Conservation (phyloP, 768 basidiomycete species). For the Bullera alba region DNA sequence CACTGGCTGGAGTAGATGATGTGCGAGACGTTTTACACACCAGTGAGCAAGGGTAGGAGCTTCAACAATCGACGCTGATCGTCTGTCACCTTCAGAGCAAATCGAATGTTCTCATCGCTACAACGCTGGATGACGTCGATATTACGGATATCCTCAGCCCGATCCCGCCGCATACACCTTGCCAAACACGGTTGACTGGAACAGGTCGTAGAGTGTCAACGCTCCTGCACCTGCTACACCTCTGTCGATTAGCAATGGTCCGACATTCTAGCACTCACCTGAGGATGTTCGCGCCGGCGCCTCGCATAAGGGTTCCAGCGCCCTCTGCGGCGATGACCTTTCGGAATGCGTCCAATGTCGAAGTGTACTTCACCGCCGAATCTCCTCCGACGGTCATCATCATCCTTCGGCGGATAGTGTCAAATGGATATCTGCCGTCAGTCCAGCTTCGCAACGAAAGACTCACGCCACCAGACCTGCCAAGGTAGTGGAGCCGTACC, state of each 20-base stretch:
- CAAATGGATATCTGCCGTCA: conserved; percentile 49
- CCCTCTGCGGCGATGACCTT: conserved; percentile 51
- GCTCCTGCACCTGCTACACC: conserved; percentile 10
- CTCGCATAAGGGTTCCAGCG: conserved; percentile 44
- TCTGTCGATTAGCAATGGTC: not conserved
- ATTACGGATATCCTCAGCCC: no score
- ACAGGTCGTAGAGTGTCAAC: conserved; percentile 12
- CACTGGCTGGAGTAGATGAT: no score
- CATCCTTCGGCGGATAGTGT: conserved; percentile 52
- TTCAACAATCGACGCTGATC: no score
- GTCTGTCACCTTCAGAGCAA: no score
- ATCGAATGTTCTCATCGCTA: no score
- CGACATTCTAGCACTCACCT: conserved; percentile 3
- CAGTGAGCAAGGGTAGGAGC: no score
- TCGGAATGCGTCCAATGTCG: conserved; percentile 48
- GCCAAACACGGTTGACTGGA: conserved; percentile 9
- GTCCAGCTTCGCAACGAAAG: not conserved
- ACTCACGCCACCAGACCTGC: not conserved
- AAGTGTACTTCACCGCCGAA: conserved; percentile 49
- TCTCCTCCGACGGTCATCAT: conserved; percentile 48
- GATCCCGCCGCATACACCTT: conserved; percentile 11
- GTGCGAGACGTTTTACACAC: no score
- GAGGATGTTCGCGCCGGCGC: conserved; percentile 20
- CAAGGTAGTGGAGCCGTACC: conserved; percentile 50
- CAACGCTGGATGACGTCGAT: no score